A percentile compares a stretch with the other conserved stretches of the same genome.
These are phyloP conservation scores for Myrica gale DNA, from an alignment of 306 rosid species.

Conservation along the genomic window DNA sequence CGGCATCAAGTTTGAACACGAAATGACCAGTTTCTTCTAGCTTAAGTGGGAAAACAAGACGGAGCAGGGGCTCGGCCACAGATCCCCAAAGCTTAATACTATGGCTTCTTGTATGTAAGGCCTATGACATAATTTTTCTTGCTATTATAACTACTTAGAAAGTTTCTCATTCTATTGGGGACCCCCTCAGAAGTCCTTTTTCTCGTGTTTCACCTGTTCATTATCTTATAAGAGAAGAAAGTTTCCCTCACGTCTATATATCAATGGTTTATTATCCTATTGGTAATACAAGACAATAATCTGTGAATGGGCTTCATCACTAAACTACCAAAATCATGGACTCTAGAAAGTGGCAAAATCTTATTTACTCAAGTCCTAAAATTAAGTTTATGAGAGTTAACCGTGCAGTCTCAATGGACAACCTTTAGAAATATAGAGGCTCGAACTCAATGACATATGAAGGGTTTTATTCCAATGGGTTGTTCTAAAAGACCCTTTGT, in stretches of 20 bases:
- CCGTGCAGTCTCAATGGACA: not conserved
- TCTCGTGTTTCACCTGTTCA: not conserved
- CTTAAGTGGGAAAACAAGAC: conserved; percentile 48
- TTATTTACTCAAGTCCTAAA: not conserved
- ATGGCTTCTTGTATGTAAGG: conserved; percentile 2
- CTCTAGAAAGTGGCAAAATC: not conserved
- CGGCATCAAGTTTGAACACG: conserved; percentile 40
- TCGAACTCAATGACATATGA: not conserved
- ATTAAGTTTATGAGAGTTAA: not conserved
- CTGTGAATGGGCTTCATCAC: not conserved
- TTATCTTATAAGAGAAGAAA: not conserved
- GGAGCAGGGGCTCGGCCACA: conserved; percentile 62
- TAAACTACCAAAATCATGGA: not conserved
- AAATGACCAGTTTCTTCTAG: conserved; percentile 26
- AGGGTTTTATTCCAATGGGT: not conserved
- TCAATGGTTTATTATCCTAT: not conserved
- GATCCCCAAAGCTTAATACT: conserved; percentile 65
- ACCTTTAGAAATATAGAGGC: not conserved
- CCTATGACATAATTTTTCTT: not conserved
- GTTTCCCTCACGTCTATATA: not conserved
- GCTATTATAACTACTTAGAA: not conserved
- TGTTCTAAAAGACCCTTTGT: not conserved
- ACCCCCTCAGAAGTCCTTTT: not conserved
- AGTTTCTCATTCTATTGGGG: not conserved
- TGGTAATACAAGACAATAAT: too few relatives aligned